Evolutionary conservation across 2,329 filamentous ascomycete genomes (phyloP).

Genomic region (Dactylellina cionopaga): DNA sequence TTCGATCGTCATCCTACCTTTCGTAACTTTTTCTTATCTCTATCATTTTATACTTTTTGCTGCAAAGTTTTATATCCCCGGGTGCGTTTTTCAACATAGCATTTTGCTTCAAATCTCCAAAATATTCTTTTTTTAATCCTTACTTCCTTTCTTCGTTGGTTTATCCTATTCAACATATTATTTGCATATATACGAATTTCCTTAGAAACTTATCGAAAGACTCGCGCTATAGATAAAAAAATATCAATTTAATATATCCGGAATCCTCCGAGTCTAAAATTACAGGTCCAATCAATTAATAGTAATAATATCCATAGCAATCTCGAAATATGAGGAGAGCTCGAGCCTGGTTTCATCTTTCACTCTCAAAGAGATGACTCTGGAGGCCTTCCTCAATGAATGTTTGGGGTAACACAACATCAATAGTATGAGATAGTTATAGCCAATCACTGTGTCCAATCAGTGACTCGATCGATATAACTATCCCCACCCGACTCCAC

Average conservation of each 20-base stretch:
- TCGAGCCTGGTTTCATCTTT: conserved; percentile 28
- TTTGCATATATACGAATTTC: conserved; percentile 43
- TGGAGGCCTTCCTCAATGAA: background rate
- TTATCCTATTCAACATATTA: conserved; percentile 28
- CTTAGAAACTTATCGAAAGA: conserved; percentile 30
- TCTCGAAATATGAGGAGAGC: conserved; percentile 23
- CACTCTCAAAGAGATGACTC: too few species aligned
- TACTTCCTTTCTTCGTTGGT: conserved; percentile 7
- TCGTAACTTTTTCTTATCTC: background rate
- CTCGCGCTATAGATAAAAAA: conserved; percentile 35
- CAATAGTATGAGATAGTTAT: conserved; percentile 24
- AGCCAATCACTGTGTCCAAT: conserved; percentile 12
- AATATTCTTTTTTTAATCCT: conserved; percentile 33
- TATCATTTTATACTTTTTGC: conserved; percentile 3
- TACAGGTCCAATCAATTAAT: conserved; percentile 11
- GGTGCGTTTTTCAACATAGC: conserved; percentile 31
- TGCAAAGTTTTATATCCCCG: conserved; percentile 37
- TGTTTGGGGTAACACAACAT: conserved; percentile 35
- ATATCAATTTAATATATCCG: conserved; percentile 2
- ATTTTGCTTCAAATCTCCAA: background rate
- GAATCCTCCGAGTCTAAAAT: too few species aligned
- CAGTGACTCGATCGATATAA: too few species aligned
- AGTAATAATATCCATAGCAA: conserved; percentile 31
- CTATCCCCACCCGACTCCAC: too few species aligned
- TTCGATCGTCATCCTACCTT: conserved; percentile 1